Evolutionary conservation across 2,329 filamentous ascomycete species (phyloP).

Genomic region (Epichloe typhina): DNA sequence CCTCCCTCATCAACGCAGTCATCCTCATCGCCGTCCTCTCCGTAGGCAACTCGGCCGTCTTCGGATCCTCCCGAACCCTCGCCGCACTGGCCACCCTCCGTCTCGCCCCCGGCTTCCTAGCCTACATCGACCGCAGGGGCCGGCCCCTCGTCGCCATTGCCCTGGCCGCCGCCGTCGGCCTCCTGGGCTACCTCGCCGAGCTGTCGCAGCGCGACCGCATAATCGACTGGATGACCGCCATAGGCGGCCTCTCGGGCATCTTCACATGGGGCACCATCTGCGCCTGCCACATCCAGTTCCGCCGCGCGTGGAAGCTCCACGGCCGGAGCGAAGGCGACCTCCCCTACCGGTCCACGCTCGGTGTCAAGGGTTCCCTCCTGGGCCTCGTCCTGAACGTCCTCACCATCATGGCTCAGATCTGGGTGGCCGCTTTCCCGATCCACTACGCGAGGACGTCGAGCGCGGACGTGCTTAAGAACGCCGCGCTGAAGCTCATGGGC

Average conservation of each 20-base stretch:
- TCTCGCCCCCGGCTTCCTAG: constrained; percentile 30
- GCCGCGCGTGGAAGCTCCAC: constrained; percentile 17
- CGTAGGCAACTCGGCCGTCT: constrained; percentile 75
- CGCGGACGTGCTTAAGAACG: not conserved
- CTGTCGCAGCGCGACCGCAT: constrained; percentile 43
- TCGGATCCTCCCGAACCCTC: constrained; percentile 75
- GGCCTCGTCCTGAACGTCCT: not conserved
- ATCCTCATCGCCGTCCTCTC: constrained; percentile 34
- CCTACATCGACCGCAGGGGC: constrained; percentile 63
- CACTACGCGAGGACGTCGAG: not conserved
- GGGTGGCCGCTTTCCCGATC: constrained; percentile 1
- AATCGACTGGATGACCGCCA: constrained; percentile 65
- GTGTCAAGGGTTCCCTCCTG: not conserved
- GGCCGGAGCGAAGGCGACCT: not conserved
- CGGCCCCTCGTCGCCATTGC: constrained; percentile 58
- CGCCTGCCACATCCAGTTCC: constrained; percentile 70
- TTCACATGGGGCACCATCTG: constrained; percentile 70
- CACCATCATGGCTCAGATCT: not conserved
- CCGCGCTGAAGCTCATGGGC: not conserved
- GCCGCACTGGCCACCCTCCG: constrained; percentile 71
- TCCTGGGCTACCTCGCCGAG: constrained; percentile 58
- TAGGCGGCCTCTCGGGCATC: constrained; percentile 55
- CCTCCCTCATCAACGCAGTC: constrained; percentile 36
- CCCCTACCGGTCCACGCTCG: not conserved
- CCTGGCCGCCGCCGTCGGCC: constrained; percentile 48